Base-by-base conservation (phyloP, 1,284 basidiomycete species). In the Tilletia walkeri region DNA sequence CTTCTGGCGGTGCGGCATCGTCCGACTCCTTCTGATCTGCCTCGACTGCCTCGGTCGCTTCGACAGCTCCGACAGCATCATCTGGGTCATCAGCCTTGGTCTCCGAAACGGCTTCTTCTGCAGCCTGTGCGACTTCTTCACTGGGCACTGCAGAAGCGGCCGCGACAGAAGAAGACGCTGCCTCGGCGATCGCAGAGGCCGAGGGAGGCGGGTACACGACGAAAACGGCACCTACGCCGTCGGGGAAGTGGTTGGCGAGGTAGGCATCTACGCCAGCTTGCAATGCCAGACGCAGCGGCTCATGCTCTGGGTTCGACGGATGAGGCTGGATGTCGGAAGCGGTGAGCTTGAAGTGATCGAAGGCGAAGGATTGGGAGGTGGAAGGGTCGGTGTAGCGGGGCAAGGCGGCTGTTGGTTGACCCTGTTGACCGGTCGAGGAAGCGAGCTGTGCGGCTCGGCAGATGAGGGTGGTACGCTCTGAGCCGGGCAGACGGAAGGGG, bases 151-250 rank as follows among this genome's bases (percentile, higher is more conserved):
- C 6, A 45, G n/a, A 6, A 7, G 41, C 63, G n/a, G 5, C 30
- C 12, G 30, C n/a, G n/a, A 20, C 63, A 6, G 63, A 7, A 7
- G 66, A 54, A 6, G 7, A n/a, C 20, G 39, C 66, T 20, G 66
- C 50, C 36, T 14, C 5, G 6, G 65, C 34, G 34, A 39, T 67
- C 20, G 18, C 18, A 24, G 66, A 38, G 4, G 39, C 36, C 14
- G 66, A 54, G 36, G 36, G 53, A 24, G 66, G 66, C 24, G 66
- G 47, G 18, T 67, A 38, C 4, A 39, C 30, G 49, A 50, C 66
- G 68, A 80, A 81, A 2, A 78, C 76, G 10, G 72, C 71, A 39
- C 72, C 74, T 16, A 80, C 73, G 45, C 80, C 80, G 59, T 76
- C 74, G n/a, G 72, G 74, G 70, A 79, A 83, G 47, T 78, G 72